A percentile compares a stretch with the other conserved stretches of the same genome.
Evolutionary conservation across 2,329 filamentous ascomycete species (phyloP).

Genomic region (Calonectria fujianensis): DNA sequence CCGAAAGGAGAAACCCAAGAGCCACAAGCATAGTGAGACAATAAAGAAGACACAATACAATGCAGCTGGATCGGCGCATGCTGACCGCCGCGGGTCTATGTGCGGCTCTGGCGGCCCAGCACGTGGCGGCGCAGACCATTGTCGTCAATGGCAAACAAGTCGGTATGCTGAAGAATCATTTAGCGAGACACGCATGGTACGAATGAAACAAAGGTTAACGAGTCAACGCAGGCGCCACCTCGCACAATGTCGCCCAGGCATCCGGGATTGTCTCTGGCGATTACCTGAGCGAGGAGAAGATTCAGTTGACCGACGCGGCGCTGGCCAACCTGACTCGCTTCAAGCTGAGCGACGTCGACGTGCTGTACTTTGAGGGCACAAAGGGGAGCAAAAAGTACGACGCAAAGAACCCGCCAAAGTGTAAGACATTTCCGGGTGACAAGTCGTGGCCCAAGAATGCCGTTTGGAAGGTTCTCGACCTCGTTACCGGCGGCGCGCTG

Average conservation of each 20-base stretch:
- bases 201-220: background rate
- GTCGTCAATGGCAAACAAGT: constrained; percentile 41
- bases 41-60: background rate
- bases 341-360: constrained; percentile 33
- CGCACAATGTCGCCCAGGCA: constrained; percentile 29
- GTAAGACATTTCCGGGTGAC: constrained; percentile 61
- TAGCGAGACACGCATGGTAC: background rate
- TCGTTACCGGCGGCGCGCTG: constrained; percentile 57
- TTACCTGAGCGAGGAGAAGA: constrained; percentile 45
- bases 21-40: background rate
- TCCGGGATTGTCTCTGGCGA: constrained; percentile 42
- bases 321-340: constrained; percentile 42
- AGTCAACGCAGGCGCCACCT: constrained; percentile 36
- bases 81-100: constrained; percentile 34
- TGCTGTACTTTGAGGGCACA: constrained; percentile 41
- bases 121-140: constrained; percentile 41
- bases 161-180: constrained; percentile 24
- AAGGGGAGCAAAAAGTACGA: constrained; percentile 10
- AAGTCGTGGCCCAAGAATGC: constrained; percentile 53
- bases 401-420: constrained; percentile 33
- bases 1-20: background rate
- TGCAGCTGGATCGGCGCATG: constrained; percentile 41
- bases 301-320: constrained; percentile 44
- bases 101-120: constrained; percentile 27
- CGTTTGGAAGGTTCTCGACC: constrained; percentile 60